Evolutionary conservation across 352 stramenopile genomes (phyloP).

Genomic region (Globisporangium mamillatum): DNA sequence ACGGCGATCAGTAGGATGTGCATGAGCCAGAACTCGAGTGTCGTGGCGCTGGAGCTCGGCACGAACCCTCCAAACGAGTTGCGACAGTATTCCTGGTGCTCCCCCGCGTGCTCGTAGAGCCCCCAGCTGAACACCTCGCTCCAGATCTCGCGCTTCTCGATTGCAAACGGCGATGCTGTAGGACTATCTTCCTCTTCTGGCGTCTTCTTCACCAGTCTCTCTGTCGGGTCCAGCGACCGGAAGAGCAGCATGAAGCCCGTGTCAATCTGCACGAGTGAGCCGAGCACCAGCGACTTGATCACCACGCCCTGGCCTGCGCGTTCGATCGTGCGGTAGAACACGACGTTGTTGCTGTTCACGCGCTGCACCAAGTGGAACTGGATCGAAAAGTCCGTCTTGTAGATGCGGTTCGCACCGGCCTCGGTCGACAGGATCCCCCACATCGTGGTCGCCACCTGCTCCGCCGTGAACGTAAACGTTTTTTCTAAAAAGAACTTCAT

Average conservation of each 20-base stretch:
- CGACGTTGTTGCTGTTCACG: slow-evolving; percentile 52
- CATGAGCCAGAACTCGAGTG: slow-evolving; percentile 67
- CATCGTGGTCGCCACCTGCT: slow-evolving; percentile 41
- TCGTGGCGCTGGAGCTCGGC: slow-evolving; percentile 34
- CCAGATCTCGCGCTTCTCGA: slow-evolving; percentile 35
- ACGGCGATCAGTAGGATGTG: slow-evolving; percentile 65
- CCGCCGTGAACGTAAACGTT: slow-evolving; percentile 40
- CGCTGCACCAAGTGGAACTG: slow-evolving; percentile 53
- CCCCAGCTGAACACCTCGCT: slow-evolving; percentile 66
- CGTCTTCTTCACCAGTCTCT: slow-evolving; percentile 14
- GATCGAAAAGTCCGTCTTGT: slow-evolving; percentile 50
- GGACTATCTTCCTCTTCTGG: not conserved
- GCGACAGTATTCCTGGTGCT: slow-evolving; percentile 38
- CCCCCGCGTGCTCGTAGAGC: slow-evolving; percentile 44
- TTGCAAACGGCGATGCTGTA: slow-evolving; percentile 21
- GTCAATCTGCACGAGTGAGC: slow-evolving; percentile 51
- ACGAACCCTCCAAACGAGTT: slow-evolving; percentile 71
- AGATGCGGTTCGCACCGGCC: slow-evolving; percentile 52
- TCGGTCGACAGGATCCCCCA: slow-evolving; percentile 64
- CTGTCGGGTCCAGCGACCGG: slow-evolving; percentile 45
- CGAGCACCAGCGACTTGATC: slow-evolving; percentile 53
- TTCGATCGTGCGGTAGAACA: slow-evolving; percentile 69
- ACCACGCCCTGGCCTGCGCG: slow-evolving; percentile 35
- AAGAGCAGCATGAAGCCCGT: slow-evolving; percentile 63
- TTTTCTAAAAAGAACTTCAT: slow-evolving; percentile 70